Base-by-base conservation (phyloP, 1,139 yeast species). In the Saccharomycopsis hybrid region DNA sequence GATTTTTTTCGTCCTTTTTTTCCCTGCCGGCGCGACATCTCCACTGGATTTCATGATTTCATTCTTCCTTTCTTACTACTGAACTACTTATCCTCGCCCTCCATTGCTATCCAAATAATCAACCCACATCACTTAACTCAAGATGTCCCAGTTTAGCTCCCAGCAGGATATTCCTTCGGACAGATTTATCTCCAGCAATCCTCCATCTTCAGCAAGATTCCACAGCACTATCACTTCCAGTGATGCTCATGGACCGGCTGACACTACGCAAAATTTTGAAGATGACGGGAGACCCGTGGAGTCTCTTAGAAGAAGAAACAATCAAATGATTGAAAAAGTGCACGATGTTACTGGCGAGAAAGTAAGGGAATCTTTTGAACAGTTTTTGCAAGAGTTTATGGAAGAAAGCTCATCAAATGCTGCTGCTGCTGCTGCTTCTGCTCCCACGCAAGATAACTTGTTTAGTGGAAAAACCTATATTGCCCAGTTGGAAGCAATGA, bases 261-360 rank as follows among this genome's bases (percentile, higher is more conserved):
- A 37, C 28, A 31, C 27, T 24, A n/a, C 18, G 4, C 13, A 39
- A 2, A 30, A 40, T 8, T 13, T 11, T 5, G 33, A 18, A 8
- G 53, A 52, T 41, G 53, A 49, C 27, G 32, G 47, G 4, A 40
- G 49, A 35, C 53, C 51, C 4, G 47, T 41, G 7, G 55, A 52
- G 35, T 25, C 48, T 25, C 43, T 52, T 5, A 44, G 53, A 44
- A 56, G 65, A 55, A 55, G 61, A 64, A 74, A 78, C 57, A 71
- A 80, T 54, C 75, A 80, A 50, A 78, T 80, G 40, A 88, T 90
- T 48, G 90, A 95, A 37, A 87, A 85, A 64, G 96, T 92, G 32
- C 79, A 80, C 25, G 98, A 92, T 70, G 80, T 83, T 41, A 89
- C 96, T 4, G 97, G 96, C 55, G 97, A 90, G 63, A 87, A 88